These are phyloP conservation scores for Filobasidium floriforme DNA, from an alignment of 768 basidiomycete genomes.

Conservation along the genomic window DNA sequence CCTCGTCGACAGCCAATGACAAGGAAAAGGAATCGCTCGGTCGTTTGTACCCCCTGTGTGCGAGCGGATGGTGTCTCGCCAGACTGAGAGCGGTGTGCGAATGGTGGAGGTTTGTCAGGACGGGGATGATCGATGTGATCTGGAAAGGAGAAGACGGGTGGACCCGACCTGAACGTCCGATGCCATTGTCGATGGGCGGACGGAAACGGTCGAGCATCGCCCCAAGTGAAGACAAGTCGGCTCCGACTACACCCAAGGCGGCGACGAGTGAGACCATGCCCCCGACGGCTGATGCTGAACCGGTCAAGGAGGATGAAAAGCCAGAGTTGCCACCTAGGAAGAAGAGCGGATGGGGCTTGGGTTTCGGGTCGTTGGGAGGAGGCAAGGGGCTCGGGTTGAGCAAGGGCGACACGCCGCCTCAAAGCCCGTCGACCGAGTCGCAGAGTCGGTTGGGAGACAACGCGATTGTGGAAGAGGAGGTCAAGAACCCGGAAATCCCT, in stretches of 20 bases:
- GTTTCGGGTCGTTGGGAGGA: conserved; percentile 18
- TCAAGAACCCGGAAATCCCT: neutral
- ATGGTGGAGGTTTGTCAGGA: conserved; percentile 79
- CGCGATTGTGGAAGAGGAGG: neutral
- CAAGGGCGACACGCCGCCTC: conserved; percentile 4
- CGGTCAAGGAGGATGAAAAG: conserved; percentile 3
- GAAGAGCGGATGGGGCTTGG: conserved; percentile 17
- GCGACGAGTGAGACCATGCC: neutral
- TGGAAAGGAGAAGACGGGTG: conserved; percentile 69
- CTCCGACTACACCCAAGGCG: neutral
- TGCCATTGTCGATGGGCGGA: neutral
- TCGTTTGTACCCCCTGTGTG: conserved; percentile 65
- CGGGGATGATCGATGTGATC: conserved; percentile 69
- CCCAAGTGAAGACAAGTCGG: neutral
- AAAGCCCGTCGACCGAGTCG: neutral
- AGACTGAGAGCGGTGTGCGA: conserved; percentile 80
- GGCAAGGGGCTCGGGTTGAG: conserved; percentile 9
- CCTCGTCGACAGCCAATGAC: conserved; percentile 22
- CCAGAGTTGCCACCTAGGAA: conserved; percentile 16
- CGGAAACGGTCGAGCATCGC: conserved; percentile 5
- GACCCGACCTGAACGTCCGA: neutral
- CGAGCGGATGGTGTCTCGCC: conserved; percentile 74
- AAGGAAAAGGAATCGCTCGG: conserved; percentile 26
- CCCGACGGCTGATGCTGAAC: neutral
- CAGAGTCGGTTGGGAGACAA: neutral